Conservation (phyloP, 2,329 filamentous ascomycete species). For the Laburnicola sp. region DNA sequence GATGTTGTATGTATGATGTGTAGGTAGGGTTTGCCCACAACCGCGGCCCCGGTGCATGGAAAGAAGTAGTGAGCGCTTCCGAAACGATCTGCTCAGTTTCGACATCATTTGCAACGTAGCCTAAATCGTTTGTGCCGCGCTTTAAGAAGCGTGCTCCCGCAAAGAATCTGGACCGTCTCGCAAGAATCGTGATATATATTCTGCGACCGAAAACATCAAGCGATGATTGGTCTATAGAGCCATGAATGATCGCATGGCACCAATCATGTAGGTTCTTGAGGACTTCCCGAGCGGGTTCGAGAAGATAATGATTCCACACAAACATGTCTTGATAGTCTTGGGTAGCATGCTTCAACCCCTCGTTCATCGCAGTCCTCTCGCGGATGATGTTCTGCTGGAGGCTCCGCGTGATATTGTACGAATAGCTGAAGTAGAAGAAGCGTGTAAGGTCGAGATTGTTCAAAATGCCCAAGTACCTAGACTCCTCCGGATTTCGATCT, state of each 20-base stretch:
- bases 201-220: slow-evolving; percentile 77
- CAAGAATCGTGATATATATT: slow-evolving; percentile 92
- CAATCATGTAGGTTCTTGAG: slow-evolving; percentile 88
- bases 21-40: slow-evolving; percentile 88
- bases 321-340: slow-evolving; percentile 91
- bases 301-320: slow-evolving; percentile 91
- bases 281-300: slow-evolving; percentile 70
- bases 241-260: slow-evolving; percentile 94
- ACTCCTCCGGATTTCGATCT: slow-evolving; percentile 87
- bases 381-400: slow-evolving; percentile 88
- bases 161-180: slow-evolving; percentile 87
- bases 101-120: slow-evolving; percentile 97
- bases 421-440: slow-evolving; percentile 98
- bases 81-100: slow-evolving; percentile 98
- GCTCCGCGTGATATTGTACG: slow-evolving; percentile 91
- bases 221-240: slow-evolving; percentile 88
- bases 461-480: slow-evolving; percentile 83
- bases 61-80: slow-evolving; percentile 90
- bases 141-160: slow-evolving; percentile 94
- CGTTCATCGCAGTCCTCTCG: slow-evolving; percentile 71
- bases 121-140: slow-evolving; percentile 88
- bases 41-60: slow-evolving; percentile 84
- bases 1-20: slow-evolving; percentile 94
- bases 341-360: slow-evolving; percentile 63
- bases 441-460: slow-evolving; percentile 87